These are phyloP conservation scores for Rhododendron mucronatum DNA, from an alignment of 148 eudicot species.

Conservation along the genomic window DNA sequence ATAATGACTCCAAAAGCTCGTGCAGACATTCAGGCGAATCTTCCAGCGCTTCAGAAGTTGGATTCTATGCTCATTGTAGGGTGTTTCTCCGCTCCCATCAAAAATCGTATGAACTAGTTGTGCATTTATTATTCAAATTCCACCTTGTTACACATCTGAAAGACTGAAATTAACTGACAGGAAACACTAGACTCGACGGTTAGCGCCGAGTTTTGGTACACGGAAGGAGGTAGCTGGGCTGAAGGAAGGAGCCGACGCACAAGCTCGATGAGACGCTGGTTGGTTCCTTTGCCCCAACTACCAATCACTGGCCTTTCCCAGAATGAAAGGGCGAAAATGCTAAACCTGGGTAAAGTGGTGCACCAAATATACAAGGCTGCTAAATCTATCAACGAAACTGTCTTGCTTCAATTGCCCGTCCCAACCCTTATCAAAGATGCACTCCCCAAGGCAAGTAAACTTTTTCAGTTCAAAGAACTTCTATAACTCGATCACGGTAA, in stretches of 20 bases:
- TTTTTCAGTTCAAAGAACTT: slow-evolving; percentile 2
- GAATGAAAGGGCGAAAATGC: slow-evolving; percentile 56
- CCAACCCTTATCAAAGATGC: slow-evolving; percentile 62
- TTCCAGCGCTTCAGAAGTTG: slow-evolving; percentile 82
- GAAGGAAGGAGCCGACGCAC: slow-evolving; percentile 52
- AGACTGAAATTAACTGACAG: slow-evolving; percentile 37
- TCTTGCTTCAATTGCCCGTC: slow-evolving; percentile 69
- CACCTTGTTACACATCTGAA: background rate
- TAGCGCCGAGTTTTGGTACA: slow-evolving; percentile 75
- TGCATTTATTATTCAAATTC: background rate
- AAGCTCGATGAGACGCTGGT: slow-evolving; percentile 76
- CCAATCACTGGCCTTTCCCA: slow-evolving; percentile 77
- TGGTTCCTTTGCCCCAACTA: slow-evolving; percentile 86
- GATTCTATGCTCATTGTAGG: slow-evolving; percentile 92
- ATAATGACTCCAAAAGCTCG: slow-evolving; percentile 91
- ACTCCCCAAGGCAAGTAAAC: slow-evolving; percentile 59
- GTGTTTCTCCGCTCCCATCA: slow-evolving; percentile 25
- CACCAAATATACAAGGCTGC: slow-evolving; percentile 92
- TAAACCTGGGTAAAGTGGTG: slow-evolving; percentile 65
- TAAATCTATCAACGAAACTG: slow-evolving; percentile 65
- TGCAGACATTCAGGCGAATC: slow-evolving; percentile 65
- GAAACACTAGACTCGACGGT: slow-evolving; percentile 81
- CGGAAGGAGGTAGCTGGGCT: slow-evolving; percentile 69
- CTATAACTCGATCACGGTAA: background rate
- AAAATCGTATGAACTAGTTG: background rate